These are phyloP conservation scores for Dendrothele bispora DNA, from an alignment of 768 basidiomycete genomes.

Conservation along the genomic window DNA sequence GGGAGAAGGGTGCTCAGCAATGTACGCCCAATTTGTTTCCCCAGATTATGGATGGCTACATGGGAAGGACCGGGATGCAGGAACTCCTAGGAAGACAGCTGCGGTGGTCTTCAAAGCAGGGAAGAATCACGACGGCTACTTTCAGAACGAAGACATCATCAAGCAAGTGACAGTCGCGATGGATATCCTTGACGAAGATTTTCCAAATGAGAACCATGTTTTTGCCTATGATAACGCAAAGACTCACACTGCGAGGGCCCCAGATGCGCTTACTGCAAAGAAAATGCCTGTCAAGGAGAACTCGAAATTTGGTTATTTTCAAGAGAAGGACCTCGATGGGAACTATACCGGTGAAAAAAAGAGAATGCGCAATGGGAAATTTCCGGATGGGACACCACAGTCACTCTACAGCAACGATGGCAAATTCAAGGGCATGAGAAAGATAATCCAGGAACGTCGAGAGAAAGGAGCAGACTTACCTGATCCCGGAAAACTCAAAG, in stretches of 20 bases:
- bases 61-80: constrained; percentile 8
- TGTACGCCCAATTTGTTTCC: constrained; percentile 36
- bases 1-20: constrained; percentile 31
- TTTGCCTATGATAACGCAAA: no score
- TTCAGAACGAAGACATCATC: constrained; percentile 12
- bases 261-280: constrained; percentile 20
- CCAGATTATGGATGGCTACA: constrained; percentile 28
- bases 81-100: constrained; percentile 16
- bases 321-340: not conserved
- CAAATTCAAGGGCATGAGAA: constrained; percentile 23
- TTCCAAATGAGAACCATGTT: constrained; percentile 22
- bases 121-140: constrained; percentile 23
- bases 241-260: constrained; percentile 21
- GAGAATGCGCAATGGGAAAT: constrained; percentile 11
- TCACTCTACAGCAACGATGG: constrained; percentile 17
- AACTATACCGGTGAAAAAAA: constrained; percentile 1
- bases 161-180: no score
- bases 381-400: constrained; percentile 17
- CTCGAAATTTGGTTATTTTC: not conserved
- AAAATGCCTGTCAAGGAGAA: constrained; percentile 16
- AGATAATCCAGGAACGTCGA: constrained; percentile 11
- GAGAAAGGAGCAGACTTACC: not conserved
- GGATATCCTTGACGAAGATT: constrained; percentile 22
- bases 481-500: not conserved
- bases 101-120: constrained; percentile 22